phyloP scores from a whole-genome alignment of 345 rosid genomes.

The Salix brachista region DNA sequence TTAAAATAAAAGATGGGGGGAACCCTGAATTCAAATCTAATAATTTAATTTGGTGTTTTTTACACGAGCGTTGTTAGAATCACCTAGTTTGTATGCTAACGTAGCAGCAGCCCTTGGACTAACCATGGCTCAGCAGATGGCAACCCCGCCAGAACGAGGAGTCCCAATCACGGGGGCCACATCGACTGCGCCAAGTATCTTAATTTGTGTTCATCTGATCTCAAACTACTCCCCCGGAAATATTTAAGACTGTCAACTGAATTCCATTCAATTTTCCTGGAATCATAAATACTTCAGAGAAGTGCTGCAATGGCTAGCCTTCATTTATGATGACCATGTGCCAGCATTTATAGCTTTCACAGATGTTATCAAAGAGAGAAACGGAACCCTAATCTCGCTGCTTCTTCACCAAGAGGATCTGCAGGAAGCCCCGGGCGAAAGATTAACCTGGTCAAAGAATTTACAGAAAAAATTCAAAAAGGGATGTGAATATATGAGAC shows the following conservation, averaged over 20 bases:
- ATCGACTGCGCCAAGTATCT: slow-evolving; percentile 25
- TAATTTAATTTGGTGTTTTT: neutral
- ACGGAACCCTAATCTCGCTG: slow-evolving; percentile 8
- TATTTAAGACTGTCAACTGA: slow-evolving; percentile 26
- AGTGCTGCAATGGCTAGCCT: slow-evolving; percentile 8
- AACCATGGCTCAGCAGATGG: slow-evolving; percentile 10
- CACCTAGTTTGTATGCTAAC: neutral
- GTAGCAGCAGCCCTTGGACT: neutral
- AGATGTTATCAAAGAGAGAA: slow-evolving; percentile 12
- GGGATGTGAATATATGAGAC: slow-evolving; percentile 8
- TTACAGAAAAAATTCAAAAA: slow-evolving; percentile 10
- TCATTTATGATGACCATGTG: slow-evolving; percentile 49
- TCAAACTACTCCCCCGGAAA: slow-evolving; percentile 26
- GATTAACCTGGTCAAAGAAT: slow-evolving; percentile 8
- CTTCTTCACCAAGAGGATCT: slow-evolving; percentile 9
- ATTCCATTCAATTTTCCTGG: slow-evolving; percentile 21
- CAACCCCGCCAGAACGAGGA: slow-evolving; percentile 27
- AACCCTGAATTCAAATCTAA: neutral
- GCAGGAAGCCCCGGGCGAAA: slow-evolving; percentile 1
- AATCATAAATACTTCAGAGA: slow-evolving; percentile 9
- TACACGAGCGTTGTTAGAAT: too few species aligned
- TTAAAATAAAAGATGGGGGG: neutral
- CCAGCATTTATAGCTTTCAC: slow-evolving; percentile 17
- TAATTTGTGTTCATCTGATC: slow-evolving; percentile 27
- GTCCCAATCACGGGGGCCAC: slow-evolving; percentile 37